phyloP scores from a whole-genome alignment of 2,329 filamentous ascomycete genomes.

The Beauveria caledonica region DNA sequence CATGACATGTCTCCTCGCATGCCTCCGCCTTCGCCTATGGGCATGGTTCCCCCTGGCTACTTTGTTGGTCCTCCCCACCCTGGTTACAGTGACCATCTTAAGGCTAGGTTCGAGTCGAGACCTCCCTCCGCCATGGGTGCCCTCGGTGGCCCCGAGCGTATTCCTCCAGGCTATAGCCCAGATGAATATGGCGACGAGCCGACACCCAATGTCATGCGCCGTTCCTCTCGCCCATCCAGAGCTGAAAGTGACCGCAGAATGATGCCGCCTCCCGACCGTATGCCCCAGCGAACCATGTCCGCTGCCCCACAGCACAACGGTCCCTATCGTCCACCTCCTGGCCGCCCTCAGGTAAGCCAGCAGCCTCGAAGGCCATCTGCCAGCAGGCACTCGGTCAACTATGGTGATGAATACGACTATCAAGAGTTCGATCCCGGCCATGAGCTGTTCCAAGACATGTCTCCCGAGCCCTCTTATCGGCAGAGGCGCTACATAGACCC shows the following conservation, averaged over 20 bases:
- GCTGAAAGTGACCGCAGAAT: constrained; percentile 35
- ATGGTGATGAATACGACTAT: constrained; percentile 29
- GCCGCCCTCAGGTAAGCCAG: constrained; percentile 15
- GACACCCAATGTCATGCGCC: constrained; percentile 28
- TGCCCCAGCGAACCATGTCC: constrained; percentile 27
- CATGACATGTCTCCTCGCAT: constrained; percentile 13
- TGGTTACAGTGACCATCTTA: constrained; percentile 23
- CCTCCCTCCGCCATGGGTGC: constrained; percentile 34
- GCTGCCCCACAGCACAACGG: constrained; percentile 23
- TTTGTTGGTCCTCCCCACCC: constrained; percentile 23
- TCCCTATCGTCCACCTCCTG: constrained; percentile 22
- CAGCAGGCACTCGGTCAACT: constrained; percentile 24
- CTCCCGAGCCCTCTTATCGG: constrained; percentile 27
- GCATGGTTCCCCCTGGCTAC: constrained; percentile 18
- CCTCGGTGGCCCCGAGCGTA: constrained; percentile 20
- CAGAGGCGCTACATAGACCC: constrained; percentile 24
- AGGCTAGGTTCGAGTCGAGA: constrained; percentile 26
- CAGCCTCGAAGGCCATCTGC: constrained; percentile 22
- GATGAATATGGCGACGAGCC: constrained; percentile 36
- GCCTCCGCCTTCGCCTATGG: constrained; percentile 13
- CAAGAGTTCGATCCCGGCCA: constrained; percentile 29
- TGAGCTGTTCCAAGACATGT: constrained; percentile 31
- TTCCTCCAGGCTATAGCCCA: constrained; percentile 24
- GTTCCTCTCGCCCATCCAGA: constrained; percentile 35
- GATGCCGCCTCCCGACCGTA: constrained; percentile 40